These are phyloP conservation scores for Vigna angularis DNA, from an alignment of 306 rosid species.

Conservation along the genomic window DNA sequence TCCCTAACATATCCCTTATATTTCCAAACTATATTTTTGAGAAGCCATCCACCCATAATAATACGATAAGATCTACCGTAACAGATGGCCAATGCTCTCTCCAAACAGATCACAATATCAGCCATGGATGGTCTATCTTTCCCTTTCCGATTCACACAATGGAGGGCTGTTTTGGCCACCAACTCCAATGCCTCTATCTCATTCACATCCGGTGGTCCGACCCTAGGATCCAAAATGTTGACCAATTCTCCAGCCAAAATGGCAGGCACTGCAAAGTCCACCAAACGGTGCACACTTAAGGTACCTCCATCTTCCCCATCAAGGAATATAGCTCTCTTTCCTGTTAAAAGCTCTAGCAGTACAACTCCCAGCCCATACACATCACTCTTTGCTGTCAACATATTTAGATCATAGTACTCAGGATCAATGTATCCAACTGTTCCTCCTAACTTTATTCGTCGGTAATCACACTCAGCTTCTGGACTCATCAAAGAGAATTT, in stretches of 20 bases:
- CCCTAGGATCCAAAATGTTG: constrained; percentile 71
- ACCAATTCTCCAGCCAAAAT: constrained; percentile 73
- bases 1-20: too few species aligned
- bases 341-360: constrained; percentile 12
- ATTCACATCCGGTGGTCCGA: constrained; percentile 62
- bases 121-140: constrained; percentile 87
- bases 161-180: constrained; percentile 73
- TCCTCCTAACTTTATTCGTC: constrained; percentile 58
- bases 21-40: too few species aligned
- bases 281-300: constrained; percentile 24
- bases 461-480: too few species aligned
- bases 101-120: constrained; percentile 82
- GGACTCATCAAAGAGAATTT: constrained; percentile 50
- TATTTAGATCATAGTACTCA: constrained; percentile 66
- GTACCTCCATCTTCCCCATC: neutral
- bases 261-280: constrained; percentile 79
- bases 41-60: too few species aligned
- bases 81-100: constrained; percentile 58
- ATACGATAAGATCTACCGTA: too few species aligned
- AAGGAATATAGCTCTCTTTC: neutral
- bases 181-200: constrained; percentile 85
- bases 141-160: constrained; percentile 87
- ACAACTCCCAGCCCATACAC: neutral
- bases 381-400: constrained; percentile 27
- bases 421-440: constrained; percentile 71